phyloP scores from a whole-genome alignment of 306 rosid species.

The Rosa rugosa region DNA sequence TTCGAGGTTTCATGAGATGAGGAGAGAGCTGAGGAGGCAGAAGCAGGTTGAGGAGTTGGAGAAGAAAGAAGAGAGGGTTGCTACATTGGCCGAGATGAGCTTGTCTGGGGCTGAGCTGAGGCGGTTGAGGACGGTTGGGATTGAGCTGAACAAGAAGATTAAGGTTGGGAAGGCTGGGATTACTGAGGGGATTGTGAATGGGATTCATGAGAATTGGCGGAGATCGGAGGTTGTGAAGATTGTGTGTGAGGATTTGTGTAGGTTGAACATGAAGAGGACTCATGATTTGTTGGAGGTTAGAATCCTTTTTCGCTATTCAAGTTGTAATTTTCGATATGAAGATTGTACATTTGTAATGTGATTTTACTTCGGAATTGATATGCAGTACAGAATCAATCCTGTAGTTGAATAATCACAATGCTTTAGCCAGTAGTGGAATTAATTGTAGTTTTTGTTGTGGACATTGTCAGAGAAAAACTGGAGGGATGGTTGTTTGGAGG shows the following conservation, averaged over 20 bases:
- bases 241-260: constrained; percentile 72
- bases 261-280: constrained; percentile 84
- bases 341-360: neutral
- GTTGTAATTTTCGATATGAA: neutral
- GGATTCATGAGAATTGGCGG: constrained; percentile 93
- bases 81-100: constrained; percentile 85
- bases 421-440: neutral
- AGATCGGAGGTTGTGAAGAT: constrained; percentile 64
- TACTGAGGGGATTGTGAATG: constrained; percentile 84
- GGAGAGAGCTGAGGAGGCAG: constrained; percentile 40
- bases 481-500: constrained; percentile 94
- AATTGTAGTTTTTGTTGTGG: constrained; percentile 7
- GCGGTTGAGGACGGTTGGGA: constrained; percentile 54
- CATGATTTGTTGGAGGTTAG: constrained; percentile 92
- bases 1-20: constrained; percentile 45
- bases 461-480: constrained; percentile 79
- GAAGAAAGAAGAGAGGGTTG: constrained; percentile 42
- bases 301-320: neutral
- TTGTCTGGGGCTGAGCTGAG: constrained; percentile 52
- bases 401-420: neutral
- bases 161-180: constrained; percentile 85
- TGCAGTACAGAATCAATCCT: neutral
- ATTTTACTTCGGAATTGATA: neutral
- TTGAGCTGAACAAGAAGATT: constrained; percentile 59
- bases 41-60: constrained; percentile 29